Evolutionary conservation across 176 grass and related monocot species (phyloP).

Genomic region (Phoenix roebelenii): DNA sequence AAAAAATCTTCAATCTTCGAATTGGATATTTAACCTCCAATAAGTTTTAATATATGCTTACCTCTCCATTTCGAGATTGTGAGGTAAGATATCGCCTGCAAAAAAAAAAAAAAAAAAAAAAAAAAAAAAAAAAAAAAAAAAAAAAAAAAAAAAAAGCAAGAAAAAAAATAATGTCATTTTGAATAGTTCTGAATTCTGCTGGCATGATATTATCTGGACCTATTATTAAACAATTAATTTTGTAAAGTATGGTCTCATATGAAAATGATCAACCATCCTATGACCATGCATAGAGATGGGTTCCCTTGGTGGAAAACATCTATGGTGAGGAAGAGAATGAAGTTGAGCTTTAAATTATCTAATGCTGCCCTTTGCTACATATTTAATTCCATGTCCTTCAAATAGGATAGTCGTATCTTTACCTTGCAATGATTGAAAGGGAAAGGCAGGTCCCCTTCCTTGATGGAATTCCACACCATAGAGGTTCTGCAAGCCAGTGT

Average conservation of each 20-base stretch:
- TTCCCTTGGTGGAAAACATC: too few relatives aligned
- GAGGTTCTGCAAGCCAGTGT: slow-evolving; percentile 36
- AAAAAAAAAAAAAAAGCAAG: background rate
- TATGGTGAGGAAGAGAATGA: too few relatives aligned
- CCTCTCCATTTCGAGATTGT: slow-evolving; percentile 63
- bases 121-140: background rate
- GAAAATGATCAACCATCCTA: too few relatives aligned
- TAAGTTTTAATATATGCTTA: slow-evolving; percentile 22
- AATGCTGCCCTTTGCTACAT: too few relatives aligned
- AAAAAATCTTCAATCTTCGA: slow-evolving; percentile 35
- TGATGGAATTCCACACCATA: slow-evolving; percentile 21
- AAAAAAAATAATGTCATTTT: too few relatives aligned
- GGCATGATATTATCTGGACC: too few relatives aligned
- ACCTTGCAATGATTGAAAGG: slow-evolving; percentile 69
- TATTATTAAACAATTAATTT: too few relatives aligned
- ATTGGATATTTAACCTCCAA: slow-evolving; percentile 21
- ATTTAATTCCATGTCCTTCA: background rate
- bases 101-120: background rate
- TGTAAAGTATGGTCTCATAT: too few relatives aligned
- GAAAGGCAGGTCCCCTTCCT: slow-evolving; percentile 33
- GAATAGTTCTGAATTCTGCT: too few relatives aligned
- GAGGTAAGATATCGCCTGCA: slow-evolving; percentile 43
- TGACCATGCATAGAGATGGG: too few relatives aligned
- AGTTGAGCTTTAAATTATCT: too few relatives aligned
- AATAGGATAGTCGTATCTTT: background rate